phyloP scores from a whole-genome alignment of 2,329 filamentous ascomycete genomes.

The Neonectria coccinea region DNA sequence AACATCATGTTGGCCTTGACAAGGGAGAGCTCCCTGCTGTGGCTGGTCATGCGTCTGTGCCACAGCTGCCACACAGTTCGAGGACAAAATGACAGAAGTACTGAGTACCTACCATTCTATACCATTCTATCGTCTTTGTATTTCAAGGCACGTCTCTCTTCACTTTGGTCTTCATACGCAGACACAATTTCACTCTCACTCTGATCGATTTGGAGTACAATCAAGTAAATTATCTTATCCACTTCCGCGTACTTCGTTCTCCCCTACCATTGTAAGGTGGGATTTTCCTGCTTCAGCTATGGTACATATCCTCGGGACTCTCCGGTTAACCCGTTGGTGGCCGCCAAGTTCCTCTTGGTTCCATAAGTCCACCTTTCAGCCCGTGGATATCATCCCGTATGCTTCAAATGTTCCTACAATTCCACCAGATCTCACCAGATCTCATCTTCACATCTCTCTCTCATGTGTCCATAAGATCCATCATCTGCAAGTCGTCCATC shows the following conservation, averaged over 20 bases:
- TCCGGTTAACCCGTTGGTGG: conserved; percentile 13
- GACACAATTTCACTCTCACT: neutral
- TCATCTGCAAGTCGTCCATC: conserved; percentile 37
- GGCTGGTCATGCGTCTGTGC: conserved; percentile 2
- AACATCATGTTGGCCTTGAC: neutral
- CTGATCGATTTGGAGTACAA: neutral
- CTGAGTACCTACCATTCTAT: no score
- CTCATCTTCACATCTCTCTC: neutral
- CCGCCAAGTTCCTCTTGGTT: conserved; percentile 21
- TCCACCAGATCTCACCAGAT: neutral
- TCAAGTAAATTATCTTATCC: conserved; percentile 15
- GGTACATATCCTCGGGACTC: conserved; percentile 19
- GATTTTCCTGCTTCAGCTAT: conserved; percentile 24
- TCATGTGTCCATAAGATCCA: conserved; percentile 5
- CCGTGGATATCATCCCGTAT: conserved; percentile 15
- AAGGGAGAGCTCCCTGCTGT: conserved; percentile 1
- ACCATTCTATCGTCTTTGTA: no score
- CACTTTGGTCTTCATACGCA: neutral
- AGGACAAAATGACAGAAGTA: no score
- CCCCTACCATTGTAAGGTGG: conserved; percentile 11
- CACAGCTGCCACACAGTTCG: neutral
- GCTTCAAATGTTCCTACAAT: conserved; percentile 25
- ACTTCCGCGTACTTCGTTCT: conserved; percentile 4
- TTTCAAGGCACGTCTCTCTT: no score
- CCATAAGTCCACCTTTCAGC: conserved; percentile 17